A percentile compares a stretch with the other conserved stretches of the same genome.
phyloP scores from a whole-genome alignment of 2,329 filamentous ascomycete genomes.

The Alternaria incomplexa region DNA sequence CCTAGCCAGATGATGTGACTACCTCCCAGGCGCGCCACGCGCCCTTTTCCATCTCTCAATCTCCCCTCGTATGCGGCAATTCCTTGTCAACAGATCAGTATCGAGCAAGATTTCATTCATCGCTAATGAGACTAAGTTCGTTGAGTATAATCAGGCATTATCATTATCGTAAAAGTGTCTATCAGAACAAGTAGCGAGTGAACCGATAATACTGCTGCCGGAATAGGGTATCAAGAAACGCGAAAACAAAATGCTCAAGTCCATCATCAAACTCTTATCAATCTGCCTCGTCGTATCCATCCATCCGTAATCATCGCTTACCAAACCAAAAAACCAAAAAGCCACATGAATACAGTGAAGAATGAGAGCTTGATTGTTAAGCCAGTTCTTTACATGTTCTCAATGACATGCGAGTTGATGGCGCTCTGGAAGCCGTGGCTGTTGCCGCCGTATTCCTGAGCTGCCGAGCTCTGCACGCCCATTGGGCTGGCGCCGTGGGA shows the following conservation, averaged over 20 bases:
- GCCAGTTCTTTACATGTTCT: slow-evolving; percentile 71
- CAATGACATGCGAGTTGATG: slow-evolving; percentile 80
- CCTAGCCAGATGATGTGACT: not conserved
- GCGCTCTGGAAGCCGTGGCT: slow-evolving; percentile 74
- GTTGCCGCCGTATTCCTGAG: slow-evolving; percentile 46
- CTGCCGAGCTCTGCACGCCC: slow-evolving; percentile 25
- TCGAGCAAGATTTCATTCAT: too few species aligned
- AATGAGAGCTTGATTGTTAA: not conserved
- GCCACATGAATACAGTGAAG: not conserved
- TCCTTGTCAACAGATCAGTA: not conserved
- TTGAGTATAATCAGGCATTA: not conserved
- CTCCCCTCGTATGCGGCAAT: not conserved
- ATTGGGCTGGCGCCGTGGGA: slow-evolving; percentile 44
- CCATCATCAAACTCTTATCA: not conserved
- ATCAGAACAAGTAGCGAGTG: slow-evolving; percentile 5
- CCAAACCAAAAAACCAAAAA: not conserved
- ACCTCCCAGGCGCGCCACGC: not conserved
- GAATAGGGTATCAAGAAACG: slow-evolving; percentile 14
- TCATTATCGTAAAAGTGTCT: slow-evolving; percentile 6
- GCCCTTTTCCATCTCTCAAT: too few species aligned
- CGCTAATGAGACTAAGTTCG: not conserved
- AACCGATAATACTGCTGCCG: slow-evolving; percentile 3
- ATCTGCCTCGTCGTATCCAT: not conserved
- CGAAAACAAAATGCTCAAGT: not conserved
- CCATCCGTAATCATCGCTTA: not conserved